Evolutionary conservation across 352 stramenopile genomes (phyloP), one percentile per base, ranked within the genome.

Genomic region (Phytophthora ohioensis): DNA sequence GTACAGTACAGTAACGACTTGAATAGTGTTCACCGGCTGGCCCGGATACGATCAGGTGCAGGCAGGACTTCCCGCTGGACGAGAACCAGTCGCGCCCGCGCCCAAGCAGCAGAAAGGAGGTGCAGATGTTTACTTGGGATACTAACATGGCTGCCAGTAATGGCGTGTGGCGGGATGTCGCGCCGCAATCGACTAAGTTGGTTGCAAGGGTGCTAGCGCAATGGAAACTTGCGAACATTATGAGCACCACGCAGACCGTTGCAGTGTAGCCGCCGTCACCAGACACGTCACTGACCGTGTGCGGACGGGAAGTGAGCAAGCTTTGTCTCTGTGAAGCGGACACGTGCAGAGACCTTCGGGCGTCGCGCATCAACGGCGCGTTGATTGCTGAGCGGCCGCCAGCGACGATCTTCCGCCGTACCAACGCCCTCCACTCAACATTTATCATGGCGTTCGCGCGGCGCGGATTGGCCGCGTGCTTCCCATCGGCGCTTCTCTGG

Each of bases 1-100:
- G 21, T 27, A 27, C 21, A 27, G 21, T 27, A 27, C 21, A 27
- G 21, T 27, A 27, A 27, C 21, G 38, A 49, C 52, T 31, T 59
- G 66, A 69, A 73, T 73, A 68, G 66, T 73, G 67, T 74, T 38
- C 67, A 69, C 52, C 52, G 46, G 58, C 35, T 58, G 52, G 58
- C 49, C 52, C 43, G 51, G n/a, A 42, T 3, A 32, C 6, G 53
- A 49, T 54, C 36, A 59, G 35, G 38, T 49, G 53, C 36, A 47
- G 12, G 48, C 45, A 55, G 32, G 36, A 17, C 30, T 48, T 38
- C 38, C 41, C 32, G 55, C 53, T 32, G 46, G 21, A 21, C 7
- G 35, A 54, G 11, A 31, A 36, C 41, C 48, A 52, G 38, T 55
- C 57, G 56, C 32, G 32, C 12, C 41, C 21, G 21, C 1, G 41